Evolutionary conservation across 2,329 filamentous ascomycete species (phyloP).

Genomic region (Ophiostoma novo-ulmi): DNA sequence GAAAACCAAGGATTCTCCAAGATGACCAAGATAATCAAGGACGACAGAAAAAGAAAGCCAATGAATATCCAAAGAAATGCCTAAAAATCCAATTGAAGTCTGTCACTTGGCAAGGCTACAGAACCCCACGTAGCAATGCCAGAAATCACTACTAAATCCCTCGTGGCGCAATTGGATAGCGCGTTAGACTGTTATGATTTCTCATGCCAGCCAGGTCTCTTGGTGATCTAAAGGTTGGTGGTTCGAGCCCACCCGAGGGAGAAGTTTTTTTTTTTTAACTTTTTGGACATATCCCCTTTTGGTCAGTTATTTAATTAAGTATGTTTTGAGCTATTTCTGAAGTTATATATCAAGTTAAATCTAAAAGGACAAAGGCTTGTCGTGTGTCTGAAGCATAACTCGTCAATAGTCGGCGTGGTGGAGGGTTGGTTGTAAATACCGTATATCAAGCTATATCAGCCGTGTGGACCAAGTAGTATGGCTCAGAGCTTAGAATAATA

Average conservation of each 20-base stretch:
- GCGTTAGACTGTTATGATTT: constrained; percentile 11
- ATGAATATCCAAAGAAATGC: not conserved
- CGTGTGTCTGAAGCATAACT: not conserved
- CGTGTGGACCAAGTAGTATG: not conserved
- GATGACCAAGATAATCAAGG: not conserved
- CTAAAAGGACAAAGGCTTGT: not conserved
- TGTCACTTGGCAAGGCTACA: not conserved
- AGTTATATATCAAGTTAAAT: not conserved
- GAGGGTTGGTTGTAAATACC: not conserved
- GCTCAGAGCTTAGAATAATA: no score
- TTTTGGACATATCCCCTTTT: not conserved
- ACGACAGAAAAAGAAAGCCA: not conserved
- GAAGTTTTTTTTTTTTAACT: not conserved
- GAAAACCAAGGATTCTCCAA: not conserved
- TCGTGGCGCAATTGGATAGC: constrained; percentile 15
- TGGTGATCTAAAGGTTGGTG: constrained; percentile 13
- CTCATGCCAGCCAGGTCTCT: not conserved
- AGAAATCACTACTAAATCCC: not conserved
- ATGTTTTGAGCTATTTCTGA: no score
- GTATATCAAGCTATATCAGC: not conserved
- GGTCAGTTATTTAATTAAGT: no score
- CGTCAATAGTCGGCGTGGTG: not conserved
- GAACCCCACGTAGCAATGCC: not conserved
- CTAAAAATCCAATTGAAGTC: no score
- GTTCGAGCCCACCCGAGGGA: constrained; percentile 14